Base-by-base conservation (phyloP, 2,329 filamentous ascomycete species). In the Coniella vitis region DNA sequence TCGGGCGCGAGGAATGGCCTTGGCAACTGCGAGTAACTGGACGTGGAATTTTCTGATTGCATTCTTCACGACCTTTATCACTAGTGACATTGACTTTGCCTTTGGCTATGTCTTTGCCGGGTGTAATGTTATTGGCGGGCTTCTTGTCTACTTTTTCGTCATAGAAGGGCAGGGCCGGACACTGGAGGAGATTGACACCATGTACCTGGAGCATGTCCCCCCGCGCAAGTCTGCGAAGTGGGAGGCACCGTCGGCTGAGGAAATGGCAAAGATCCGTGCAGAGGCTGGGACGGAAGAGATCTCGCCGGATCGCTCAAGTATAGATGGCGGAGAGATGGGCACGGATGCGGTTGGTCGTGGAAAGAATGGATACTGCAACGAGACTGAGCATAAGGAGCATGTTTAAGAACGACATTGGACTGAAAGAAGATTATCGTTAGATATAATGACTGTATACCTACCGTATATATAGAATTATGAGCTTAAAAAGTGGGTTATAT, bases 1-100 rank as follows among this genome's bases (percentile, higher is more conserved):
- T 58, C 71, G 79, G 34, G 78, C 78, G 3, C 74, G 75, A 59
- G 76, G 72, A 25, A 82, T 83, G 72, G 78, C 77, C 2, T 61
- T 83, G 2, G 73, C 78, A 0, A 84, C 80, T 0, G 73, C 78
- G 0, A 75, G 73, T 56, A 84, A 84, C 64, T 84, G 81, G 81
- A 69, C 73, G 29, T 87, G 82, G 81, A 87, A 88, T 64, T 90
- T 90, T 66, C 72, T 87, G 55, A 75, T 83, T 52, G 79, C 79
- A 0, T 90, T 90, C 70, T 88, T 89, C 70, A 89, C 87, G 0
- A 84, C 86, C 0, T 90, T 89, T 65, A 90, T 90, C 61, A 86
- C 82, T 0, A 69, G 72, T 0, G 76, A 77, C 3, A 90, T 90
- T 47, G 78, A 84, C 56, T 90, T 84, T 65, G 74, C 74, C 1